Conservation (phyloP, 768 basidiomycete species). For the Rhodotorula taiwanensis region DNA sequence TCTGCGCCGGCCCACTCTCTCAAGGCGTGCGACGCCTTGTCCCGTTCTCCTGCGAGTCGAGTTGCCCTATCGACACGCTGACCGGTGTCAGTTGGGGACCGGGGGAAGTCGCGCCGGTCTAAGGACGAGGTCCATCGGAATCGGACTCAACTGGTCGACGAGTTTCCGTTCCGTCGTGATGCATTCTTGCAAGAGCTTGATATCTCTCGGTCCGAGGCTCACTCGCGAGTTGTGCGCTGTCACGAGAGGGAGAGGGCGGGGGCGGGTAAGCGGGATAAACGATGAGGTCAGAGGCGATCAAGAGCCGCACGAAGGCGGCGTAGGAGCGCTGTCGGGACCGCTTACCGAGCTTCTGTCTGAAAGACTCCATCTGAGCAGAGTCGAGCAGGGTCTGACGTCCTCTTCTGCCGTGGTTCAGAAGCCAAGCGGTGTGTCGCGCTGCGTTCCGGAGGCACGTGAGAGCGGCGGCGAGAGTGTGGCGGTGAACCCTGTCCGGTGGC, state of each 20-base stretch:
- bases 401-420: no score
- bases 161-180: slow-evolving; percentile 22
- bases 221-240: slow-evolving; percentile 34
- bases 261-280: not conserved
- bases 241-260: not conserved
- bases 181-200: slow-evolving; percentile 28
- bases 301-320: not conserved
- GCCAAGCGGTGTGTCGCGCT: no score
- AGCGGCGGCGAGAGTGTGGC: no score
- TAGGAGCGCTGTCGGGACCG: not conserved
- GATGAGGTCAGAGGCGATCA: not conserved
- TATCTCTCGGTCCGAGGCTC: slow-evolving; percentile 21
- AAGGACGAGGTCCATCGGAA: no score
- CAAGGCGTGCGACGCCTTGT: slow-evolving; percentile 42
- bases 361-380: not conserved
- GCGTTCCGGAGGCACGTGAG: no score
- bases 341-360: not conserved
- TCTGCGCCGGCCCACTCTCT: slow-evolving; percentile 45
- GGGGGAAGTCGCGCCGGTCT: no score
- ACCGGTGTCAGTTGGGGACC: no score
- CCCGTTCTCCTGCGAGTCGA: slow-evolving; percentile 36
- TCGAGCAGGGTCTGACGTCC: no score
- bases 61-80: no score
- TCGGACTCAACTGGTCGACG: slow-evolving; percentile 24
- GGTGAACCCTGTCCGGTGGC: no score